phyloP scores from a whole-genome alignment of 345 rosid species.

The Raphanus raphanistrum region DNA sequence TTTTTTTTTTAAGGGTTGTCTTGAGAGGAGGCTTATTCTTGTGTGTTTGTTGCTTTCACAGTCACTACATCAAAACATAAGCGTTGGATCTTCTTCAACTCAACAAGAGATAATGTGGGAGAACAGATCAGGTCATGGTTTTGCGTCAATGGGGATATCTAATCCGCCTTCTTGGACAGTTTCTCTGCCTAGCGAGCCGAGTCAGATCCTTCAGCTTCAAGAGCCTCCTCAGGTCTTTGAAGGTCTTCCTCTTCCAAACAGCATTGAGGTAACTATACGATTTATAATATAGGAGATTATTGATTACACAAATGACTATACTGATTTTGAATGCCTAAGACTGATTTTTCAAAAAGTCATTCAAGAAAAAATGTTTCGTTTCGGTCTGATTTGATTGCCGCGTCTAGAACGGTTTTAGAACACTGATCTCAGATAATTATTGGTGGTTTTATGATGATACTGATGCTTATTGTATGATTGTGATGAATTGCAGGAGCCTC shows the following conservation, averaged over 20 bases:
- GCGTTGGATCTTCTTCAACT: slow-evolving; percentile 25
- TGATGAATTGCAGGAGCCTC: slow-evolving; percentile 42
- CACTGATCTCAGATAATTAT: too few species aligned
- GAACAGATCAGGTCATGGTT: slow-evolving; percentile 14
- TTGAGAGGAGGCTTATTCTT: neutral
- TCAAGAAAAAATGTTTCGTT: too few species aligned
- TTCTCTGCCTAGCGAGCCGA: slow-evolving; percentile 33
- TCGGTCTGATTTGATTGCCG: too few species aligned
- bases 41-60: slow-evolving; percentile 23
- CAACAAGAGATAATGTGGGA: slow-evolving; percentile 27
- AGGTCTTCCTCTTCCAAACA: slow-evolving; percentile 41
- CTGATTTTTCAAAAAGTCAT: too few species aligned
- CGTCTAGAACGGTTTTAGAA: too few species aligned
- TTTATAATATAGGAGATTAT: too few species aligned
- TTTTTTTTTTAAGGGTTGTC: neutral
- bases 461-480: neutral
- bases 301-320: too few species aligned
- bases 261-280: slow-evolving; percentile 21
- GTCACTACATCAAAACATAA: slow-evolving; percentile 27
- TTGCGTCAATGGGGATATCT: slow-evolving; percentile 37
- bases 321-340: too few species aligned
- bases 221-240: slow-evolving; percentile 39
- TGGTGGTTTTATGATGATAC: slow-evolving; percentile 9
- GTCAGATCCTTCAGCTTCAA: slow-evolving; percentile 30
- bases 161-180: slow-evolving; percentile 42